A percentile compares a stretch with the other conserved stretches of the same genome.
These are phyloP conservation scores for Opeltia flavorubescens DNA, from an alignment of 495 filamentous ascomycete species.

Conservation along the genomic window DNA sequence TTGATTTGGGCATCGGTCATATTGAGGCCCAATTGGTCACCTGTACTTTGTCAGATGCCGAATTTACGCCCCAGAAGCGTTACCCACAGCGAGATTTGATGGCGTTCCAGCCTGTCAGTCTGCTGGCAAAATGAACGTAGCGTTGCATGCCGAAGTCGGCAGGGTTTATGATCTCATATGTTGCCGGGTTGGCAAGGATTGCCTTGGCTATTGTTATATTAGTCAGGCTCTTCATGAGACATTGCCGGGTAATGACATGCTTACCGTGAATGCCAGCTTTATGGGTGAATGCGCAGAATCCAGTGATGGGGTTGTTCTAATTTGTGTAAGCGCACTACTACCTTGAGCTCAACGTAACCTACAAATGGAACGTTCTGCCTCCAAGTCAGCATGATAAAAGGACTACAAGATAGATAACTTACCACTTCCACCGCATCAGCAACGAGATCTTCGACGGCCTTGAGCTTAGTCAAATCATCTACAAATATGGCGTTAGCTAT, in stretches of 20 bases:
- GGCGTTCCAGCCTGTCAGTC: conserved; percentile 79
- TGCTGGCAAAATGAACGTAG: conserved; percentile 71
- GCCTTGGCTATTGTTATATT: conserved; percentile 40
- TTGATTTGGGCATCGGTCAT: conserved; percentile 87
- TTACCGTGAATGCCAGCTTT: conserved; percentile 38
- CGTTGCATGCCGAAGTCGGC: conserved; percentile 55
- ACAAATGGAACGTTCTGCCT: too few species aligned
- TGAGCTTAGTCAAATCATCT: conserved; percentile 38
- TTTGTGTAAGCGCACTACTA: too few species aligned
- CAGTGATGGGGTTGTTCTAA: conserved; percentile 56
- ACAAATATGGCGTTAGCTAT: too few species aligned
- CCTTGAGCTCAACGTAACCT: conserved; percentile 23
- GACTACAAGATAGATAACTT: neutral
- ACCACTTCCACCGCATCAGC: conserved; percentile 31
- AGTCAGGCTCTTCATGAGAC: too few species aligned
- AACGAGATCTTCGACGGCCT: conserved; percentile 38
- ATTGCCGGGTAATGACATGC: too few species aligned
- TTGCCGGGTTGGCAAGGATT: conserved; percentile 82
- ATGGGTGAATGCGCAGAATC: conserved; percentile 43
- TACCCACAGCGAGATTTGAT: conserved; percentile 50
- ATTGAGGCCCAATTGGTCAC: conserved; percentile 61
- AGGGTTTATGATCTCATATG: conserved; percentile 25
- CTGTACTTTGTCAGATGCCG: neutral
- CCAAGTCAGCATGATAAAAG: neutral
- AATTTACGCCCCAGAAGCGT: neutral